Evolutionary conservation across 2,329 filamentous ascomycete genomes (phyloP), one percentile per base, ranked within the genome.

Genomic region (Ophiocordyceps camponoti-floridani): DNA sequence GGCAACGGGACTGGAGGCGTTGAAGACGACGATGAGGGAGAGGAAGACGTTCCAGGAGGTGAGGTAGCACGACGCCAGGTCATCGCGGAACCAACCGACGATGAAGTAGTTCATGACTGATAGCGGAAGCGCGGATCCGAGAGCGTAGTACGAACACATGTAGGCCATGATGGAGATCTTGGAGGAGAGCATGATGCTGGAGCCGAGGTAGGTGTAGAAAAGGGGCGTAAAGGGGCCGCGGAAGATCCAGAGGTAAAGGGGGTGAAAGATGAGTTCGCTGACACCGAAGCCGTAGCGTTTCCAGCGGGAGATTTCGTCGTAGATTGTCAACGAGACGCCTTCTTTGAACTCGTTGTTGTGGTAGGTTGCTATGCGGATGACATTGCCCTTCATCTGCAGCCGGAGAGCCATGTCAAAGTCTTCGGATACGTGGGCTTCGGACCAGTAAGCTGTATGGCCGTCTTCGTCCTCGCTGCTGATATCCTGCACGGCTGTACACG

Each of bases 261-360:
- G 84, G 56, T 89, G 73, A 66, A 91, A 89, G 46, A 89, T 69
- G 47, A 89, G 68, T 64, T 88, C 84, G 58, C 82, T 84, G 63
- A 84, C 88, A 33, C 84, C 83, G 54, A 86, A 88, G 3, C 84
- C 84, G 57, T 87, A 87, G 62, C 89, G 89, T 56, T 89, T 84
- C 84, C 84, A 89, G 47, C 84, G 79, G 2, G 82, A 80, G 47
- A 89, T 69, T 60, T 89, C 84, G 60, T 89, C 84, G 56, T 89
- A 87, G 11, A 89, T 82, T 0, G 84, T 89, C 46, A 89, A 66
- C 2, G 84, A 88, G 44, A 89, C 84, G 50, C 84, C 84, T 58
- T 89, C 84, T 58, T 86, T 81, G 67, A 86, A 87, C 43, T 78
- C 82, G n/a, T 81, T 76, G 38, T 78, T 77, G 7, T 78, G 77